phyloP scores from a whole-genome alignment of 768 basidiomycete genomes.

The Gelatoporia subvermispora region DNA sequence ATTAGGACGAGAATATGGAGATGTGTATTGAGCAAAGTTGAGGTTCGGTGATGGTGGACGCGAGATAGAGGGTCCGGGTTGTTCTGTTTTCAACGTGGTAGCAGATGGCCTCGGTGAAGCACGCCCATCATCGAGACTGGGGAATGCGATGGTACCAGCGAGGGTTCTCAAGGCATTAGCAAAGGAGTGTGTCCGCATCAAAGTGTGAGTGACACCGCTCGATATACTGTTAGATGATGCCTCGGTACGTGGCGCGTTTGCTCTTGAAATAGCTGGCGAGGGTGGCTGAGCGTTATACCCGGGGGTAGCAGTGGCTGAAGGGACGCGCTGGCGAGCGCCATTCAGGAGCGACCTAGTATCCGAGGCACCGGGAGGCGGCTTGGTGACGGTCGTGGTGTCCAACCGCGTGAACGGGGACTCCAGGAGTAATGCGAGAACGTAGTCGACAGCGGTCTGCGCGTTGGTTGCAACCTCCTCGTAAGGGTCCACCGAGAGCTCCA shows the following conservation, averaged over 20 bases:
- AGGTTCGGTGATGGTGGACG: constrained; percentile 76
- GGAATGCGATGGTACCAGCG: constrained; percentile 69
- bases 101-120: constrained; percentile 28
- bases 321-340: constrained; percentile 36
- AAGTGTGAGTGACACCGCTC: constrained; percentile 58
- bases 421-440: constrained; percentile 82
- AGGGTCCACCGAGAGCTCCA: constrained; percentile 90
- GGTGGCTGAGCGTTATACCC: constrained; percentile 36
- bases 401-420: constrained; percentile 84
- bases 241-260: constrained; percentile 51
- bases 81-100: constrained; percentile 20
- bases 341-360: constrained; percentile 27
- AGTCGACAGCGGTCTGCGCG: constrained; percentile 89
- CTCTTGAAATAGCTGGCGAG: constrained; percentile 42
- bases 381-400: constrained; percentile 58
- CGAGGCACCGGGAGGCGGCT: constrained; percentile 39
- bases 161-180: constrained; percentile 70
- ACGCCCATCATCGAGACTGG: constrained; percentile 51
- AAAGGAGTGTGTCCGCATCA: constrained; percentile 77
- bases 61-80: constrained; percentile 39
- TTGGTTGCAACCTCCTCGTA: constrained; percentile 89
- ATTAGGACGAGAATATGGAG: constrained; percentile 62
- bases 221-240: constrained; percentile 56
- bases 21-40: constrained; percentile 70
- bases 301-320: constrained; percentile 50